phyloP scores from a whole-genome alignment of 306 rosid species.

The Glycyrrhiza uralensis region DNA sequence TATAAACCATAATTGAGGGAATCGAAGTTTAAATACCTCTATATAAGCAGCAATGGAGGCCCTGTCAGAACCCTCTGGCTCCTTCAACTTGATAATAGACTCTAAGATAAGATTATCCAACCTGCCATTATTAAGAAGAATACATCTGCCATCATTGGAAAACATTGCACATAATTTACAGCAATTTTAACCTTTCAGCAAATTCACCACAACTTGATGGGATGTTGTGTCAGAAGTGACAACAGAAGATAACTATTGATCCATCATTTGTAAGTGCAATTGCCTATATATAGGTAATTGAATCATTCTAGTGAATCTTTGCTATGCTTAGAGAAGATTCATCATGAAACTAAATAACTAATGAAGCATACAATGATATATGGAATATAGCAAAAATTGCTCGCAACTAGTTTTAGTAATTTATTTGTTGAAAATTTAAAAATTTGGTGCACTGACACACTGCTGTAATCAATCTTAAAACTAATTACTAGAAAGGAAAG shows the following conservation, averaged over 20 bases:
- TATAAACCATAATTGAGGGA: not conserved
- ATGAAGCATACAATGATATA: not conserved
- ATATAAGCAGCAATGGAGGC: constrained; percentile 74
- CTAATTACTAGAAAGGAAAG: constrained; percentile 3
- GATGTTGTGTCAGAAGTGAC: not conserved
- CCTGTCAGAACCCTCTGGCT: constrained; percentile 83
- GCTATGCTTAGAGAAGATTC: constrained; percentile 12
- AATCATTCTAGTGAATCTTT: constrained; percentile 5
- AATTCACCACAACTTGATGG: constrained; percentile 9
- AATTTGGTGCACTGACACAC: not conserved
- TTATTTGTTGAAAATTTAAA: not conserved
- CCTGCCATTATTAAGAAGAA: constrained; percentile 47
- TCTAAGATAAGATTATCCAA: constrained; percentile 78
- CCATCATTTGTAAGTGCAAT: not conserved
- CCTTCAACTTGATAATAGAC: constrained; percentile 76
- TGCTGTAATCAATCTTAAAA: not conserved
- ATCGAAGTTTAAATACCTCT: constrained; percentile 58
- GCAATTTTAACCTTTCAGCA: constrained; percentile 5
- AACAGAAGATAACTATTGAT: not conserved
- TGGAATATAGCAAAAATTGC: not conserved
- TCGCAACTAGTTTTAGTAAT: not conserved
- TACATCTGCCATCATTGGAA: constrained; percentile 15
- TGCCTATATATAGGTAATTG: not conserved
- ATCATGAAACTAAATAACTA: constrained; percentile 8
- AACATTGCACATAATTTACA: constrained; percentile 11